Evolutionary conservation across 768 basidiomycete species (phyloP).

Genomic region (Exidia glandulosa): DNA sequence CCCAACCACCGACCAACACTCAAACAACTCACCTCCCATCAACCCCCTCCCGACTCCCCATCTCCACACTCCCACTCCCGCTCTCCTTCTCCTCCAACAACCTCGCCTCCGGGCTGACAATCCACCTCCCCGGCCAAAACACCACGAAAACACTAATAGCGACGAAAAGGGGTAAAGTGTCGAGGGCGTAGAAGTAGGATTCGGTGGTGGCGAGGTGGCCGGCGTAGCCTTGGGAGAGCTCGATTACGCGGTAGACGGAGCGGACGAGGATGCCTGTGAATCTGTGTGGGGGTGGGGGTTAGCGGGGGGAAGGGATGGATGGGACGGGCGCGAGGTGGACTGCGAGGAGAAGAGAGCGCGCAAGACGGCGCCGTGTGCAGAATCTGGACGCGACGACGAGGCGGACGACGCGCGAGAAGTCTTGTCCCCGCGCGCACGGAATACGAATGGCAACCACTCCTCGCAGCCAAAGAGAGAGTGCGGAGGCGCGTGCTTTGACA

Average conservation of each 20-base stretch:
- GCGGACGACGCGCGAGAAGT: no score
- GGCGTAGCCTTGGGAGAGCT: slow-evolving; percentile 51
- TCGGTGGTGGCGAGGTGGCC: slow-evolving; percentile 50
- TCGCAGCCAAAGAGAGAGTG: no score
- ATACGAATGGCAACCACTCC: no score
- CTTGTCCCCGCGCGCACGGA: no score
- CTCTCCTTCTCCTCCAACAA: not conserved
- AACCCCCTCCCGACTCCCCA: no score
- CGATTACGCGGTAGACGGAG: slow-evolving; percentile 29
- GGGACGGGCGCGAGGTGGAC: not conserved
- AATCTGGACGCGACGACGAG: no score
- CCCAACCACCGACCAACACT: no score
- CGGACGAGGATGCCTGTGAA: no score
- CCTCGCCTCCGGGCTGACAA: not conserved
- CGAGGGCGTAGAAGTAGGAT: slow-evolving; percentile 52
- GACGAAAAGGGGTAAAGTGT: slow-evolving; percentile 55
- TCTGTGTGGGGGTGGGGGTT: no score
- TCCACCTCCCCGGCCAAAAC: slow-evolving; percentile 48
- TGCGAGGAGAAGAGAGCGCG: not conserved
- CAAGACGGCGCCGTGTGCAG: not conserved
- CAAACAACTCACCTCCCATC: no score
- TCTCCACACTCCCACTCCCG: not conserved
- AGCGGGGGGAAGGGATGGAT: slow-evolving; percentile 3
- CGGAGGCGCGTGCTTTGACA: no score
- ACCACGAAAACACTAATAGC: slow-evolving; percentile 43